Evolutionary conservation across 139 green algal genomes (phyloP).

Genomic region (Chlorella sp.): DNA sequence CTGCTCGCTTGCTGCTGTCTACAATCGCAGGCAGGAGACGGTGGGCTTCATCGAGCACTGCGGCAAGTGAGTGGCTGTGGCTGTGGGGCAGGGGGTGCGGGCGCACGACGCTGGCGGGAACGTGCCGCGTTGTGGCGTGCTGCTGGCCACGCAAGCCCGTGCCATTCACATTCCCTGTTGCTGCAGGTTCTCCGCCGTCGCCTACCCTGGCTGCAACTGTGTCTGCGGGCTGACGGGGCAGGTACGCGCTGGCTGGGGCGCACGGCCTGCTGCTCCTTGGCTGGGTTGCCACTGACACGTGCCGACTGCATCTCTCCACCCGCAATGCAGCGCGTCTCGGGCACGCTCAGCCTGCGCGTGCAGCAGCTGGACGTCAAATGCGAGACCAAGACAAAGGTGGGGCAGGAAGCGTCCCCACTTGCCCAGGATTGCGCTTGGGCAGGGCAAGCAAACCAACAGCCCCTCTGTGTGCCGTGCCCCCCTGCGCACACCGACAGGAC

Average conservation of each 20-base stretch:
- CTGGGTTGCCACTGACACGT: neutral
- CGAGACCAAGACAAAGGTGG: conserved; percentile 31
- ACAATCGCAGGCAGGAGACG: neutral
- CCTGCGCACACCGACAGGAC: too few species aligned
- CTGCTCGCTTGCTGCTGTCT: neutral
- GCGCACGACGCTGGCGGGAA: neutral
- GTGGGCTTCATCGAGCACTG: neutral
- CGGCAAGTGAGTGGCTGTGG: neutral
- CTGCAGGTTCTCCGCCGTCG: neutral
- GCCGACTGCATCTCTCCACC: neutral
- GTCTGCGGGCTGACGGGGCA: neutral
- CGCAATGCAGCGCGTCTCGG: conserved; percentile 2
- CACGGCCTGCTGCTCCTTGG: neutral
- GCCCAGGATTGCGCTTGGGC: too few species aligned
- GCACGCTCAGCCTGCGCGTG: conserved; percentile 47
- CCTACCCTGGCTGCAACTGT: conserved; percentile 3
- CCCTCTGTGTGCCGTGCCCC: too few species aligned
- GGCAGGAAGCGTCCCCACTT: too few species aligned
- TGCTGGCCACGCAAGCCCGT: neutral
- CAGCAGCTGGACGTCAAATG: conserved; percentile 62
- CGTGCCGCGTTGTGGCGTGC: neutral
- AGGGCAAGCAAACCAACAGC: too few species aligned
- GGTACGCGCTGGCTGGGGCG: neutral
- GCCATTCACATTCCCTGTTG: neutral
- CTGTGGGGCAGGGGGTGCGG: neutral